Evolutionary conservation across 2,329 filamentous ascomycete genomes (phyloP).

Genomic region (Aspergillus glaucus): DNA sequence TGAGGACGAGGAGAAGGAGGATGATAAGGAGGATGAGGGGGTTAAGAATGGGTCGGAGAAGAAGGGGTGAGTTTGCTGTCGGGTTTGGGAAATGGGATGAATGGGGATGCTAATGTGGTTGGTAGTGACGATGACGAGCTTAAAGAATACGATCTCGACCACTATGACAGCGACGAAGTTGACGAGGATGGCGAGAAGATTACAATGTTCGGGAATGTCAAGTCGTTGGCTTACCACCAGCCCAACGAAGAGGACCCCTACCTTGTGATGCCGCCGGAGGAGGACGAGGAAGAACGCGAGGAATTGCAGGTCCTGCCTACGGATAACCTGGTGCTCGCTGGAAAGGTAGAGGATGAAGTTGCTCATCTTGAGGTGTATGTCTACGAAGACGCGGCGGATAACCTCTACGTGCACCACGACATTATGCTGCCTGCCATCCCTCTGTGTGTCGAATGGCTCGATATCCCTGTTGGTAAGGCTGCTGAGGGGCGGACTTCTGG

Average conservation of each 20-base stretch:
- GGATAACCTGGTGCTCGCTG: constrained; percentile 86
- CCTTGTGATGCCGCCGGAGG: constrained; percentile 75
- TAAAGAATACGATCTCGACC: constrained; percentile 91
- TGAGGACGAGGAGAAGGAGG: constrained; percentile 36
- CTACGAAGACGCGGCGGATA: constrained; percentile 91
- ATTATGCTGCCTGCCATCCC: constrained; percentile 98
- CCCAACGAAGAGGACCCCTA: constrained; percentile 95
- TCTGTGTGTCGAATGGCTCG: constrained; percentile 90
- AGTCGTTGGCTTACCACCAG: constrained; percentile 87
- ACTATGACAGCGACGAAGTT: constrained; percentile 81
- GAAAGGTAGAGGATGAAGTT: constrained; percentile 93
- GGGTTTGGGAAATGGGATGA: background rate
- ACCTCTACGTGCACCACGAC: constrained; percentile 98
- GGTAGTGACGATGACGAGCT: constrained; percentile 60
- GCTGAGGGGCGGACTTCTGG: constrained; percentile 61
- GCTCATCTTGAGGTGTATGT: constrained; percentile 96
- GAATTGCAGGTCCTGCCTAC: constrained; percentile 88
- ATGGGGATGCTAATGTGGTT: background rate
- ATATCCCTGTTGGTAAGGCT: constrained; percentile 75
- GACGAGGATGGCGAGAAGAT: constrained; percentile 64
- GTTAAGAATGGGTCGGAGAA: constrained; percentile 18
- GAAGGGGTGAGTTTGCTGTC: constrained; percentile 2
- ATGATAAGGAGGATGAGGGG: constrained; percentile 19
- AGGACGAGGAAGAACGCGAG: constrained; percentile 81
- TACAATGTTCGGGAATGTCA: constrained; percentile 93